Percentiles rank a stretch among this genome's conserved stretches.
phyloP scores from a whole-genome alignment of 2,329 filamentous ascomycete genomes.

The Bimuria novae-zelandiae region DNA sequence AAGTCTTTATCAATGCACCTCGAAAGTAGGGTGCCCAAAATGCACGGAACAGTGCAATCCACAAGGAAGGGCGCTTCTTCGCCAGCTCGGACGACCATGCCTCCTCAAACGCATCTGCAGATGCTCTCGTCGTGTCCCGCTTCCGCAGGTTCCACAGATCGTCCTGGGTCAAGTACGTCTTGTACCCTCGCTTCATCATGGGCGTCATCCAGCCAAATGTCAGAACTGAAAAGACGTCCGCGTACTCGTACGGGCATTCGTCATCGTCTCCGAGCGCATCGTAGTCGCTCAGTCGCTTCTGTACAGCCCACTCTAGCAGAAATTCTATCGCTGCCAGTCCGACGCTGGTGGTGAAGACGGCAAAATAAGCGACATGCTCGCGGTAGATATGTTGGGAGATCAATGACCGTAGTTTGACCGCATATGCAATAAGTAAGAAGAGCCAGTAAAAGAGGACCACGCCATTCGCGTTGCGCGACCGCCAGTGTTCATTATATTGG shows the following conservation, averaged over 20 bases:
- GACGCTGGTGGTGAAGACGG: constrained; percentile 73
- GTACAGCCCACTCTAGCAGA: constrained; percentile 80
- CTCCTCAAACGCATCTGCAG: constrained; percentile 70
- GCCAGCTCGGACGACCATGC: constrained; percentile 78
- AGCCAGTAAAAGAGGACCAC: constrained; percentile 93
- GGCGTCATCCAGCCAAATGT: constrained; percentile 99
- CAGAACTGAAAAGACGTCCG: constrained; percentile 88
- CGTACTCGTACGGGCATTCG: constrained; percentile 83
- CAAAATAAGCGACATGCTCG: constrained; percentile 72
- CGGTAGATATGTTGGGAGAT: constrained; percentile 75
- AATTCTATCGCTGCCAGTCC: constrained; percentile 74
- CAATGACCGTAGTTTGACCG: constrained; percentile 84
- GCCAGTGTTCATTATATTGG: constrained; percentile 85
- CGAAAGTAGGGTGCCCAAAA: constrained; percentile 84
- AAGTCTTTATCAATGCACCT: constrained; percentile 84
- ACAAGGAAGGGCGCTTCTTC: constrained; percentile 77
- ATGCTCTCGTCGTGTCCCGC: constrained; percentile 76
- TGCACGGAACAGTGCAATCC: constrained; percentile 80
- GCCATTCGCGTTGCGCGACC: constrained; percentile 82
- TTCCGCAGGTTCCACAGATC: constrained; percentile 92
- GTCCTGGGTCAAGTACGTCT: constrained; percentile 87
- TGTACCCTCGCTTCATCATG: constrained; percentile 94
- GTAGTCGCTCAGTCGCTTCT: constrained; percentile 74
- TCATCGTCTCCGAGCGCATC: constrained; percentile 70
- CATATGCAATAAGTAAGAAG: constrained; percentile 76